These are phyloP conservation scores for Neoboletus subvelutipes DNA, from an alignment of 768 basidiomycete species.

Conservation along the genomic window DNA sequence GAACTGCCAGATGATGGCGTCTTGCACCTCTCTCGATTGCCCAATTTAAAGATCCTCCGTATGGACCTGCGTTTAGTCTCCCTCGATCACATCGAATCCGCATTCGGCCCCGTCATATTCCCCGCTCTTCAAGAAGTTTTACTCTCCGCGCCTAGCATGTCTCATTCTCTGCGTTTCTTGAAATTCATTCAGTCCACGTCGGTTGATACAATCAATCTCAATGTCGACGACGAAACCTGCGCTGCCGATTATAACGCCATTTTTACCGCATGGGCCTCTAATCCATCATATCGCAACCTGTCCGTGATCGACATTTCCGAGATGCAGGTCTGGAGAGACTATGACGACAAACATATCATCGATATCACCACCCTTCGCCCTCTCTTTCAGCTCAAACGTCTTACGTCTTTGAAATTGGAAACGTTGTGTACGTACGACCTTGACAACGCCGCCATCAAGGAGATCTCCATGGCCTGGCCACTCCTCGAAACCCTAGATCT, in stretches of 20 bases:
- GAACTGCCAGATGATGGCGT: constrained; percentile 27
- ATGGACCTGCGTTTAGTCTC: constrained; percentile 28
- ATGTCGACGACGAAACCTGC: constrained; percentile 31
- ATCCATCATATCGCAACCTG: constrained; percentile 24
- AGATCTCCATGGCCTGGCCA: constrained; percentile 30
- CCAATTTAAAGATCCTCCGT: constrained; percentile 25
- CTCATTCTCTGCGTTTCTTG: constrained; percentile 23
- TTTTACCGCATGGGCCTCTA: constrained; percentile 23
- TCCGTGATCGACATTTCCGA: constrained; percentile 30
- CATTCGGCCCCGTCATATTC: constrained; percentile 13
- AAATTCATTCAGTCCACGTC: constrained; percentile 28
- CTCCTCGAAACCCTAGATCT: constrained; percentile 29
- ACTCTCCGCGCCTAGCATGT: constrained; percentile 26
- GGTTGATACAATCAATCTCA: constrained; percentile 34
- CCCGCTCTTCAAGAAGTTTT: constrained; percentile 25
- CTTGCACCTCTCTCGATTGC: constrained; percentile 20
- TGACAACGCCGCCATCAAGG: constrained; percentile 23
- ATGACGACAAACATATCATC: constrained; percentile 32
- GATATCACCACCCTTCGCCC: constrained; percentile 25
- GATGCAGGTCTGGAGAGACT: constrained; percentile 31
- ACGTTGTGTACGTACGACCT: constrained; percentile 29
- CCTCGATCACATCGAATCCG: constrained; percentile 20
- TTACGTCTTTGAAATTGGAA: constrained; percentile 27
- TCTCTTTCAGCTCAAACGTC: constrained; percentile 23
- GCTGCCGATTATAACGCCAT: constrained; percentile 25